Conservation (phyloP, 192 early-diverging fungal species). For the Coemansia sp. region DNA sequence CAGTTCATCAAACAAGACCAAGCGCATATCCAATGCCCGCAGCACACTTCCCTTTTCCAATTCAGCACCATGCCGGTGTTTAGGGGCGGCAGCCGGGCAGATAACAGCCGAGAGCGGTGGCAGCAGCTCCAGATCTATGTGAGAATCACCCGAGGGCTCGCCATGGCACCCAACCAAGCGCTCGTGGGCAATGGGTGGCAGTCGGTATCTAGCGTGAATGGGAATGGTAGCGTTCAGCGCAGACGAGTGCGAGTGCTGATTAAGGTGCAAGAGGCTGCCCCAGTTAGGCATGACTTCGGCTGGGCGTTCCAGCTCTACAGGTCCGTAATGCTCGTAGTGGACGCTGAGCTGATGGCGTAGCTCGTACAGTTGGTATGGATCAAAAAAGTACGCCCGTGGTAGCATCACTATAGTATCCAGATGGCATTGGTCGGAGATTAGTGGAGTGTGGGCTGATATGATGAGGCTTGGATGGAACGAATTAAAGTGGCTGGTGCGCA, state of each 20-base stretch:
- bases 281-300: conserved; percentile 39
- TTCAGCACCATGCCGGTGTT: not conserved
- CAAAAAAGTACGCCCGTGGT: conserved; percentile 46
- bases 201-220: conserved; percentile 45
- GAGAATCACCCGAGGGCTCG: conserved; percentile 28
- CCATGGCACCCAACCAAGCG: conserved; percentile 32
- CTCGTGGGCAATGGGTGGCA: conserved; percentile 21
- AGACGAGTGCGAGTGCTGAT: conserved; percentile 10
- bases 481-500: conserved; percentile 17
- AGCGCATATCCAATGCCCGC: conserved; percentile 15
- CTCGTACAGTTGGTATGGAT: conserved; percentile 44
- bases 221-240: conserved; percentile 19
- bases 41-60: conserved; percentile 1
- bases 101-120: conserved; percentile 35
- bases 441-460: conserved; percentile 4
- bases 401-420: conserved; percentile 17
- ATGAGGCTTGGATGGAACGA: conserved; percentile 42
- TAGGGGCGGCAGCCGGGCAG: conserved; percentile 7
- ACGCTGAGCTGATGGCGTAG: conserved; percentile 2
- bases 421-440: conserved; percentile 7
- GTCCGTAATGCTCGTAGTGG: conserved; percentile 29
- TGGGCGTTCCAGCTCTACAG: conserved; percentile 38
- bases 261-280: conserved; percentile 39
- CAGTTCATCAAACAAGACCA: conserved; percentile 45
- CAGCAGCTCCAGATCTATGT: conserved; percentile 32